These are phyloP conservation scores for Aspergillus fructus DNA, from an alignment of 2,329 filamentous ascomycete genomes.

Conservation along the genomic window DNA sequence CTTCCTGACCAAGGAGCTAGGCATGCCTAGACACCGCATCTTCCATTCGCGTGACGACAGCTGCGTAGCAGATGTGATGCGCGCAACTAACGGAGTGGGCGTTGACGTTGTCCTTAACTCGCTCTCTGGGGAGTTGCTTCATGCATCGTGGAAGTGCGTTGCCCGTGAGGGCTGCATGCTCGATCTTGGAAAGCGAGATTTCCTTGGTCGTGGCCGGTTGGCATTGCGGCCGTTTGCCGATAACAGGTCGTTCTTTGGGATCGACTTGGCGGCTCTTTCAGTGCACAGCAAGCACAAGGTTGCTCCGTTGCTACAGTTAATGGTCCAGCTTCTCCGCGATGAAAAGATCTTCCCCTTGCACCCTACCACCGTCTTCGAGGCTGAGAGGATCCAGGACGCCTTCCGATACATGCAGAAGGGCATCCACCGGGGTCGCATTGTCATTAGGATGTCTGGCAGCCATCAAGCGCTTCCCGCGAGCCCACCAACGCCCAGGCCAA, in stretches of 20 bases:
- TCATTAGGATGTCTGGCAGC: conserved; percentile 27
- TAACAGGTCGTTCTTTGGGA: background rate
- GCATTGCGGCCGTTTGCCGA: background rate
- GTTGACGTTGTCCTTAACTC: background rate
- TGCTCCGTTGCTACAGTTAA: background rate
- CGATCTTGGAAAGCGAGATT: background rate
- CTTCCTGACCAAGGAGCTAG: background rate
- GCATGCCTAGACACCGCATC: background rate
- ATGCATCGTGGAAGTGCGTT: background rate
- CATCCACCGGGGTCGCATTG: conserved; percentile 41
- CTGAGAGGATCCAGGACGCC: conserved; percentile 15
- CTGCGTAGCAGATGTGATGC: background rate
- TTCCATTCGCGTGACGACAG: background rate
- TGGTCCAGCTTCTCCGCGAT: background rate
- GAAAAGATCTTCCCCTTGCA: background rate
- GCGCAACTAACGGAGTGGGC: background rate
- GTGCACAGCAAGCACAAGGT: background rate
- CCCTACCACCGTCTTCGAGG: background rate
- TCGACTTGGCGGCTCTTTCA: background rate
- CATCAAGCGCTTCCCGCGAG: too few species aligned
- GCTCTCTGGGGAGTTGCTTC: background rate
- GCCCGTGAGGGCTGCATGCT: background rate
- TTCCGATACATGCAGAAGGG: conserved; percentile 34
- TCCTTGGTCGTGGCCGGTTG: background rate
- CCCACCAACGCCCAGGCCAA: too few species aligned